Conservation (phyloP, 352 stramenopile species). For the Phytophthora citrophthora region DNA sequence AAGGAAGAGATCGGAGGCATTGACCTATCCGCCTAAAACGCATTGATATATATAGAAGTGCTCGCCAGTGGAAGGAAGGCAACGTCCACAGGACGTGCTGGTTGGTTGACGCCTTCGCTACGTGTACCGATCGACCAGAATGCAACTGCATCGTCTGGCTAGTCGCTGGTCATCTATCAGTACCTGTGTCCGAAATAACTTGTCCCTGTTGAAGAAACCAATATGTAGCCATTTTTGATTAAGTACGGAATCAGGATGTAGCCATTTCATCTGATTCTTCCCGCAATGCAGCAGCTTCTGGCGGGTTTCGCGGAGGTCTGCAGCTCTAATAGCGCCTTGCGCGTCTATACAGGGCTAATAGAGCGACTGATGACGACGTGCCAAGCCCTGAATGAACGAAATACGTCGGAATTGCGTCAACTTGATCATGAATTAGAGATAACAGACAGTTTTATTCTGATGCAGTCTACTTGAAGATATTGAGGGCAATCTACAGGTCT, state of each 20-base stretch:
- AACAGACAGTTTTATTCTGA: conserved; percentile 13
- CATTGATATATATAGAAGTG: conserved; percentile 14
- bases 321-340: conserved; percentile 3
- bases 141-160: conserved; percentile 5
- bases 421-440: conserved; percentile 16
- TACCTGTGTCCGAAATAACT: neutral
- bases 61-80: neutral
- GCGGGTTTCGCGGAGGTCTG: conserved; percentile 5
- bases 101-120: neutral
- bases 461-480: conserved; percentile 13
- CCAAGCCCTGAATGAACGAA: neutral
- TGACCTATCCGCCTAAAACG: conserved; percentile 6
- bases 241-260: too few species aligned
- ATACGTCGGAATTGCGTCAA: conserved; percentile 1
- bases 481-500: neutral
- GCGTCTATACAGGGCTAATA: conserved; percentile 10
- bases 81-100: neutral
- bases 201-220: conserved; percentile 12
- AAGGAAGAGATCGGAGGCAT: conserved; percentile 5
- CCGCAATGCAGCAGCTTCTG: conserved; percentile 16
- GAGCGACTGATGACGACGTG: conserved; percentile 8
- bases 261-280: too few species aligned
- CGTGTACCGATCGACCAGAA: neutral
- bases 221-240: neutral
- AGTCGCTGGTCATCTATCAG: conserved; percentile 11